Evolutionary conservation across 805 yeast species (phyloP).

Genomic region (Suhomyces tanzawaensis): DNA sequence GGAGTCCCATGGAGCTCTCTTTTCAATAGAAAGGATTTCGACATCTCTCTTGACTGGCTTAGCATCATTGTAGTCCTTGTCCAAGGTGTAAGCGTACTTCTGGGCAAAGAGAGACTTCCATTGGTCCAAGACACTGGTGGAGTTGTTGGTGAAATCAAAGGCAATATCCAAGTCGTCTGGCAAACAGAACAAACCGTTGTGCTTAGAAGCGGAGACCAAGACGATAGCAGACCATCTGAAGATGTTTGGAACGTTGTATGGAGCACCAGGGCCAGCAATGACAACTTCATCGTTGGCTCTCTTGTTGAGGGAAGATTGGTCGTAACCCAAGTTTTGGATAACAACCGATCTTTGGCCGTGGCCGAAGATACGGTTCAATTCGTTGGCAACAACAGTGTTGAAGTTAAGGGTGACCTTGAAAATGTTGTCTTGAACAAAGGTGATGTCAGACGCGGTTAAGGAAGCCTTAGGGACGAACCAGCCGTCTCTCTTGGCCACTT

Average conservation of each 20-base stretch:
- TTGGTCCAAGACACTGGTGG: conserved; percentile 4
- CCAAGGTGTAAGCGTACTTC: conserved; percentile 9
- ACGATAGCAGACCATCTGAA: conserved; percentile 18
- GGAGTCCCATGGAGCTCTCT: conserved; percentile 7
- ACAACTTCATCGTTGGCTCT: conserved; percentile 6
- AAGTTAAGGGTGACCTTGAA: conserved; percentile 20
- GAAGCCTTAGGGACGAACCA: conserved; percentile 16
- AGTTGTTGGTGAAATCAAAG: conserved; percentile 11
- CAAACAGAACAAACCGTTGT: conserved; percentile 14
- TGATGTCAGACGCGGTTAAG: conserved; percentile 16
- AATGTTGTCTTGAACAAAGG: conserved; percentile 14
- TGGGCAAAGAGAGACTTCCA: conserved; percentile 12
- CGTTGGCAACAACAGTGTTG: conserved; percentile 15
- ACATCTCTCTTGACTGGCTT: conserved; percentile 8
- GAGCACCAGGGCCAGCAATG: conserved; percentile 13
- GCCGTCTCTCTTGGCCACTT: conserved; percentile 8
- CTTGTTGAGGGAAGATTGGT: conserved; percentile 7
- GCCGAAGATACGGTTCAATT: conserved; percentile 11
- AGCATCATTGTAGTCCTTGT: conserved; percentile 6
- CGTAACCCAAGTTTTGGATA: conserved; percentile 11
- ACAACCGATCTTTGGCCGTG: conserved; percentile 7
- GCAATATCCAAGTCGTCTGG: conserved; percentile 16
- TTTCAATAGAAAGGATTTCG: conserved; percentile 2
- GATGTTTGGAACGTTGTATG: conserved; percentile 9
- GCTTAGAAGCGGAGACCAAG: conserved; percentile 12